These are phyloP conservation scores for Penicillium parvum DNA, from an alignment of 495 filamentous ascomycete genomes.

Conservation along the genomic window DNA sequence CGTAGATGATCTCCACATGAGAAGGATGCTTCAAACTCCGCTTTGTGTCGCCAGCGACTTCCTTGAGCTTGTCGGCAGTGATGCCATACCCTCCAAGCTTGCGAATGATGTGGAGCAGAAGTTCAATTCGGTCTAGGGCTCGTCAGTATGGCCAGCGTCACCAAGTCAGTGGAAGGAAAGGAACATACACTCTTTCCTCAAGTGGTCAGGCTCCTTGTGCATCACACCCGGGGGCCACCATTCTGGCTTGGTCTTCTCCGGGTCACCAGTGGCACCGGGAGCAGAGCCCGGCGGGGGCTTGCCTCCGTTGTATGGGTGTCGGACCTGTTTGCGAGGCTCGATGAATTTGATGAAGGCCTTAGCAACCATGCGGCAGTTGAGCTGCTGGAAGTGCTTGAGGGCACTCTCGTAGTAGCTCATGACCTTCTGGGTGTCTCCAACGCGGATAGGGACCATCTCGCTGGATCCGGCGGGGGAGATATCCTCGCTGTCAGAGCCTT, in stretches of 20 bases:
- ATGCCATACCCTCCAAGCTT: conserved; percentile 32
- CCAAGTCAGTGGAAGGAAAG: background rate
- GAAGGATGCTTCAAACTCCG: conserved; percentile 33
- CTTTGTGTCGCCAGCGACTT: conserved; percentile 40
- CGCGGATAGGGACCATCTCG: conserved; percentile 35
- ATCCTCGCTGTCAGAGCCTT: conserved; percentile 26
- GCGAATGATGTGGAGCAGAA: conserved; percentile 46
- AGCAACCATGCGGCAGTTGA: conserved; percentile 61
- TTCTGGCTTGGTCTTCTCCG: conserved; percentile 58
- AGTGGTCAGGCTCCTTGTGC: conserved; percentile 84
- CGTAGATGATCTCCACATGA: conserved; percentile 43
- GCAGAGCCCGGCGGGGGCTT: conserved; percentile 31
- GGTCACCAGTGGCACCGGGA: conserved; percentile 38
- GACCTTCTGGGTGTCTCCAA: conserved; percentile 38
- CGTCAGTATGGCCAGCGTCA: background rate
- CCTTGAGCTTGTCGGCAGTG: conserved; percentile 39
- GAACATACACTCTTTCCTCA: conserved; percentile 65
- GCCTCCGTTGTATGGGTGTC: conserved; percentile 60
- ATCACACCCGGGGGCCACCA: conserved; percentile 73
- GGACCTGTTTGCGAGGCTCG: conserved; percentile 76
- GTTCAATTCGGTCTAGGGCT: conserved; percentile 38
- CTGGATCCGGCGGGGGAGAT: conserved; percentile 19
- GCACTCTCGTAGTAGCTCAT: conserved; percentile 38
- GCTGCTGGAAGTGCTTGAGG: conserved; percentile 68
- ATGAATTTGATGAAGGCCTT: conserved; percentile 80